Evolutionary conservation across 805 yeast genomes (phyloP).

Genomic region (Kuraishia borneana): DNA sequence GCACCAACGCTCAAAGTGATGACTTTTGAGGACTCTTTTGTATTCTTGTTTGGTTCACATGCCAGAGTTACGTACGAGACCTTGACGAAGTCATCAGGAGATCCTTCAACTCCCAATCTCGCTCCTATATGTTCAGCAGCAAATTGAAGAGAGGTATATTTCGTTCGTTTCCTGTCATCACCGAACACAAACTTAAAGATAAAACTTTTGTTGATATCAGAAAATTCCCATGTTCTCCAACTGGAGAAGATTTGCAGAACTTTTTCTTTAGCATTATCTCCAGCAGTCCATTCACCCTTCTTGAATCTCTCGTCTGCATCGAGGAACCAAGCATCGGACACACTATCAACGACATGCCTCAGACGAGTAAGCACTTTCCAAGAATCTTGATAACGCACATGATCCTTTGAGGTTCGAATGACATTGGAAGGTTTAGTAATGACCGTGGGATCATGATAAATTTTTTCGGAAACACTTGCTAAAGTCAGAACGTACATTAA

Average conservation of each 20-base stretch:
- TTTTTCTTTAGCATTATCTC: constrained; percentile 38
- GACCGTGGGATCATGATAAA: constrained; percentile 81
- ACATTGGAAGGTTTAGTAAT: constrained; percentile 83
- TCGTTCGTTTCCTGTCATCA: too few species aligned
- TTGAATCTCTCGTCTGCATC: constrained; percentile 20
- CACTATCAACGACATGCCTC: constrained; percentile 53
- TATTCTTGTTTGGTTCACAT: not conserved
- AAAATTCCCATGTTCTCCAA: constrained; percentile 93
- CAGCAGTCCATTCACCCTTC: constrained; percentile 27
- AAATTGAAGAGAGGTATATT: too few species aligned
- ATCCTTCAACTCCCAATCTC: too few species aligned
- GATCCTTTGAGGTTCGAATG: constrained; percentile 58
- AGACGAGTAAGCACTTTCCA: constrained; percentile 81
- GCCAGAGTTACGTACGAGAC: too few species aligned
- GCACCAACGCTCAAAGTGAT: constrained; percentile 21
- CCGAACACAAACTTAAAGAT: constrained; percentile 42
- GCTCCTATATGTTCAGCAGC: too few species aligned
- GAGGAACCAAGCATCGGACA: constrained; percentile 43
- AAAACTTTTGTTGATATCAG: constrained; percentile 44
- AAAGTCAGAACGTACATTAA: constrained; percentile 28
- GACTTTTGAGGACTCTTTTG: constrained; percentile 10
- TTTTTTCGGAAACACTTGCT: constrained; percentile 27
- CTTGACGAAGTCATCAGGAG: too few species aligned
- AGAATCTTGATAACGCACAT: constrained; percentile 69
- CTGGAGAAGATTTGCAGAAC: constrained; percentile 50